Conservation (phyloP, 1,139 yeast genomes). For the Schizosaccharomyces versatilis region DNA sequence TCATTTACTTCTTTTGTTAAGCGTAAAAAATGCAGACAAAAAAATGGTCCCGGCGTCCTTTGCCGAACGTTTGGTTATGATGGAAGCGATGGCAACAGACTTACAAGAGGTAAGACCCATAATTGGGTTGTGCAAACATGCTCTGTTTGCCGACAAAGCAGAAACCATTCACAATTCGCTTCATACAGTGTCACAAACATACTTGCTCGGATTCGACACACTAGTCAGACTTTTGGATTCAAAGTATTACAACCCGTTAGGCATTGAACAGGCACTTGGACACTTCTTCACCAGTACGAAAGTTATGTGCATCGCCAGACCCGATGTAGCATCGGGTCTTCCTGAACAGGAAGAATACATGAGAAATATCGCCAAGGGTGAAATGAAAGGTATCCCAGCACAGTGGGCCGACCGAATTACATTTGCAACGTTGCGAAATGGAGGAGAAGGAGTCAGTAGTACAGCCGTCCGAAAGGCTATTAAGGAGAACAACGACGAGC, state of each 20-base stretch:
- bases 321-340: too few species aligned
- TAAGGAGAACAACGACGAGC: neutral
- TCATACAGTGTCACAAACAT: neutral
- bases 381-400: neutral
- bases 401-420: neutral
- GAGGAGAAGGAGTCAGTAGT: neutral
- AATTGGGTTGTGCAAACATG: neutral
- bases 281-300: neutral
- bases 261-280: neutral
- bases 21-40: neutral
- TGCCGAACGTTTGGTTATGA: neutral
- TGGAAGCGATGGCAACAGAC: neutral
- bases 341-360: neutral
- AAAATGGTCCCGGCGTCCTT: neutral
- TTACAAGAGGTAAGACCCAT: neutral
- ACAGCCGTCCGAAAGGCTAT: neutral
- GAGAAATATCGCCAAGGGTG: neutral
- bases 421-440: neutral
- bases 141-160: neutral
- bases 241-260: neutral
- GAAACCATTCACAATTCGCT: neutral
- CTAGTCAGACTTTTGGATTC: neutral
- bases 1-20: neutral
- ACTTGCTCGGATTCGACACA: neutral
- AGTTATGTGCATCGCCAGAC: neutral